These are phyloP conservation scores for Eucalyptus globulus DNA, from an alignment of 345 rosid species.

Conservation along the genomic window DNA sequence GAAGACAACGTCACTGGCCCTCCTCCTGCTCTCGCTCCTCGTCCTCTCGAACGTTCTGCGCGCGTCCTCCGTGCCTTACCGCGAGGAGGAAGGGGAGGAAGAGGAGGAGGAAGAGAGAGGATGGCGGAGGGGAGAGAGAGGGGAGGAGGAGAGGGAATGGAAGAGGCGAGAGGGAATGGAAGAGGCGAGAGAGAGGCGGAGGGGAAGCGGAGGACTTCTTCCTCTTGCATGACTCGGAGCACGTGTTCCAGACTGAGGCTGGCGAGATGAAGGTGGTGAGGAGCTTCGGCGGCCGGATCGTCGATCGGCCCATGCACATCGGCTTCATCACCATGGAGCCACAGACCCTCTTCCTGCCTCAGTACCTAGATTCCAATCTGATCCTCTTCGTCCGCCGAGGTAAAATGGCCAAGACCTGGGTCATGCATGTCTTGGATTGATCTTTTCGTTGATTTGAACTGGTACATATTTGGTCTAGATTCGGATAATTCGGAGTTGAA, in stretches of 20 bases:
- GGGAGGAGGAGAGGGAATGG: background rate
- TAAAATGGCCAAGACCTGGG: background rate
- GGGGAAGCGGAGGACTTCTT: conserved; percentile 15
- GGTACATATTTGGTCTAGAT: background rate
- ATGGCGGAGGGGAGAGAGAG: background rate
- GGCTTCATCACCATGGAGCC: conserved; percentile 94
- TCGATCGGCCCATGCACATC: conserved; percentile 63
- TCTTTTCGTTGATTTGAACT: background rate
- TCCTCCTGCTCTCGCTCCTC: background rate
- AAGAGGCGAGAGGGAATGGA: background rate
- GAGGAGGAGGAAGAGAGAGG: background rate
- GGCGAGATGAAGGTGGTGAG: conserved; percentile 58
- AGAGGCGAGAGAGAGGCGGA: background rate
- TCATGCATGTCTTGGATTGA: background rate
- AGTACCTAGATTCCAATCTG: conserved; percentile 66
- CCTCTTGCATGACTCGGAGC: conserved; percentile 37
- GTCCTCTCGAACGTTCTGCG: background rate
- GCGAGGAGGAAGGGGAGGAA: background rate
- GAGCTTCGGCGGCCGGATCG: conserved; percentile 27
- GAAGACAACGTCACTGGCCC: background rate
- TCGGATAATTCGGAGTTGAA: background rate
- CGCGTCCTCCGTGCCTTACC: background rate
- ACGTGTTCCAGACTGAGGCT: conserved; percentile 62
- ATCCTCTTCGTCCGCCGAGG: conserved; percentile 68
- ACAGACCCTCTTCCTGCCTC: conserved; percentile 62